These are phyloP conservation scores for Lichtheimia ramosa DNA, from an alignment of 371 early-diverging fungal genomes.

Conservation along the genomic window DNA sequence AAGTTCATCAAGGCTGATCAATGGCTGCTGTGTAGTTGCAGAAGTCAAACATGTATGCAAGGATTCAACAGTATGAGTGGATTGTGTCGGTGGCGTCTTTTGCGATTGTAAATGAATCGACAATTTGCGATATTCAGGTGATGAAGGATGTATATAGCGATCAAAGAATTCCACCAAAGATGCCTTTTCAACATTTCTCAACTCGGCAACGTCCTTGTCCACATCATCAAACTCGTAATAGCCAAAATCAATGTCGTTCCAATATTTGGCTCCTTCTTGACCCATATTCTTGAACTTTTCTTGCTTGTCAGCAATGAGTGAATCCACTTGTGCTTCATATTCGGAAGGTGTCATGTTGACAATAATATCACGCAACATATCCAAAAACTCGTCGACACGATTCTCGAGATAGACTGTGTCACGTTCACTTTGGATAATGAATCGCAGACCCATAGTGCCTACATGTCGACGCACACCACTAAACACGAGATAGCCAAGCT, in stretches of 20 bases:
- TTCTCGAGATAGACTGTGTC: constrained; percentile 80
- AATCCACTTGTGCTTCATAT: constrained; percentile 70
- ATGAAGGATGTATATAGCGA: constrained; percentile 52
- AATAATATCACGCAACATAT: constrained; percentile 50
- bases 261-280: constrained; percentile 76
- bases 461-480: constrained; percentile 63
- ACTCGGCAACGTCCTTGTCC: constrained; percentile 54
- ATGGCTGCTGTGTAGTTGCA: constrained; percentile 2
- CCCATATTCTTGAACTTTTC: constrained; percentile 84
- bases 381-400: constrained; percentile 77
- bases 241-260: constrained; percentile 73
- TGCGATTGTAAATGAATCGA: constrained; percentile 70
- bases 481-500: constrained; percentile 84
- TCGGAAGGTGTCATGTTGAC: constrained; percentile 70
- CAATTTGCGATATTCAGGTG: constrained; percentile 56
- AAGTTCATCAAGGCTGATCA: constrained; percentile 15
- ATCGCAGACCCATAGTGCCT: constrained; percentile 60
- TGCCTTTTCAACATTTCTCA: constrained; percentile 48
- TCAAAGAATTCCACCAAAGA: constrained; percentile 62
- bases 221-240: constrained; percentile 85
- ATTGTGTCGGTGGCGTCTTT: constrained; percentile 24
- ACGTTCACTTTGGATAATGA: constrained; percentile 87
- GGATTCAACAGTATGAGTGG: constrained; percentile 21
- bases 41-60: constrained; percentile 11
- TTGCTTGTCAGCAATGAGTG: constrained; percentile 66